phyloP scores from a whole-genome alignment of 352 stramenopile species.

The Phytophthora megakarya region DNA sequence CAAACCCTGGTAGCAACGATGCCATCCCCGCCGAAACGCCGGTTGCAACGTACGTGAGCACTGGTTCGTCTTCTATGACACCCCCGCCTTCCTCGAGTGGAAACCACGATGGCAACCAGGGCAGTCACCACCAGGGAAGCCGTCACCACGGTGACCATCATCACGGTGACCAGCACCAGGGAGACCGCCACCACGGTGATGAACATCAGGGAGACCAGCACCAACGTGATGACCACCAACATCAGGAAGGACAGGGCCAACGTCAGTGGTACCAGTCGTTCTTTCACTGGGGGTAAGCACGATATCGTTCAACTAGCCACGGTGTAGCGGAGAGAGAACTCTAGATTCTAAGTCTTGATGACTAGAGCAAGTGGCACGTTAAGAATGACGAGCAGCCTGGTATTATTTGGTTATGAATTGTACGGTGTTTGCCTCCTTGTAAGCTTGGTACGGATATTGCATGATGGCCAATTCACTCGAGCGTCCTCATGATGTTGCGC shows the following conservation, averaged over 20 bases:
- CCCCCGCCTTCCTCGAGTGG: neutral
- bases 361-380: neutral
- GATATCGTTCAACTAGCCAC: neutral
- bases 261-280: slow-evolving; percentile 8
- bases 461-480: too few relatives aligned
- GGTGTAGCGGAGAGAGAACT: neutral
- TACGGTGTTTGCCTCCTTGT: too few relatives aligned
- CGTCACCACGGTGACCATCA: neutral
- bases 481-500: too few relatives aligned
- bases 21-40: neutral
- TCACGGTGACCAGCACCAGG: neutral
- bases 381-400: too few relatives aligned
- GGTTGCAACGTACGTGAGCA: slow-evolving; percentile 3
- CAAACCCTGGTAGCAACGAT: slow-evolving; percentile 3
- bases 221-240: neutral
- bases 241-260: neutral
- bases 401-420: too few relatives aligned
- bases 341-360: neutral
- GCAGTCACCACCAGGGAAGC: neutral
- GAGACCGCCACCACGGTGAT: neutral
- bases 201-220: neutral
- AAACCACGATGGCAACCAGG: slow-evolving; percentile 9
- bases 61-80: neutral
- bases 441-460: too few relatives aligned
- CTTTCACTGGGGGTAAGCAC: slow-evolving; percentile 21